Evolutionary conservation across 768 basidiomycete species (phyloP), one percentile per base, ranked within the genome.

Genomic region (Amanita pallidorosea): DNA sequence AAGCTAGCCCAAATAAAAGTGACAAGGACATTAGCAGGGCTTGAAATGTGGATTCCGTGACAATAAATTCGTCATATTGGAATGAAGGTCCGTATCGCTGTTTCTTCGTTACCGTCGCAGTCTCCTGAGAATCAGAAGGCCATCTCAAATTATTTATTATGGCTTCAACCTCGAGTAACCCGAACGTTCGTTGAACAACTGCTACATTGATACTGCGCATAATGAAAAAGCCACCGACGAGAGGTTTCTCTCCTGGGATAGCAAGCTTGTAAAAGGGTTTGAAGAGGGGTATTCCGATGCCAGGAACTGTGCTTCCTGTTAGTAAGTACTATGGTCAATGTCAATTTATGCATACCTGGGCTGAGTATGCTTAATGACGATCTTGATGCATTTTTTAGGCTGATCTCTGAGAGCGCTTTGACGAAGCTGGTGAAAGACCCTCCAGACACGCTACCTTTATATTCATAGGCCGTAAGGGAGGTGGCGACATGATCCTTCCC

Each of bases 61-160:
- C 67, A 55, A 76, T 17, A 52, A 85, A 85, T 63, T 94, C 91
- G 46, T 81, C 79, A 62, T 93, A 95, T 41, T 68, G 68, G 70
- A 96, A 91, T 2, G 74, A 59, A 0, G 79, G 69, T 5, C 88
- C 93, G 58, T 94, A 93, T 42, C 63, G 60, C 37, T 55, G 56
- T 40, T 58, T 60, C 50, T 63, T 56, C 12, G 61, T 54, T 9
- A 48, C 41, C 25, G 12, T 46, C 27, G 35, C 34, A 29, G 7
- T 37, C 7, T 40, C 22, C 9, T 3, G 17, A 20, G 18, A n/a
- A 11, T 8, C 23, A 41, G 25, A 12, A 31, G 31, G 12, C 27
- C 55, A 7, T 47, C 63, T 63, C 56, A 34, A 31, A 52, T 15
- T 48, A 62, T 64, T 56, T 25, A 49, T 46, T 9, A 56, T 56